Conservation (phyloP, 805 yeast species). For the Kodamaea kaohsiungensis region DNA sequence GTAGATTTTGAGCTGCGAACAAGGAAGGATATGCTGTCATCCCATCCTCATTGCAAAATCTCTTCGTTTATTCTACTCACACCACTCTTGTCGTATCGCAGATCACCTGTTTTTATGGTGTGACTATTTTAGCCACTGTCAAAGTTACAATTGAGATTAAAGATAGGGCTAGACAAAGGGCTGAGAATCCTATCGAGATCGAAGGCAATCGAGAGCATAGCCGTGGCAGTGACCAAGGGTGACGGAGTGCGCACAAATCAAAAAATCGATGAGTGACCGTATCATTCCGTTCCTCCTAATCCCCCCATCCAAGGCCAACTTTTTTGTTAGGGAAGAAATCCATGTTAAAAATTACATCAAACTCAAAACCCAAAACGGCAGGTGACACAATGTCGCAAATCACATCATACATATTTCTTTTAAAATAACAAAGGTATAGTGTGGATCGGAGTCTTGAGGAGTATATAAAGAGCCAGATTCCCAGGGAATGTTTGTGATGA, state of each 20-base stretch:
- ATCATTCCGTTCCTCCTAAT: not conserved
- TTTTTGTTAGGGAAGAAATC: not conserved
- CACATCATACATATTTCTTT: constrained; percentile 3
- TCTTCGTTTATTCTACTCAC: not conserved
- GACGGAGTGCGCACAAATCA: not conserved
- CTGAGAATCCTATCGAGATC: not conserved
- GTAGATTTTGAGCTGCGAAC: not conserved
- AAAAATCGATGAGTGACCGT: not conserved
- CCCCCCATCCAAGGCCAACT: not conserved
- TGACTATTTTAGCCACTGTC: not conserved
- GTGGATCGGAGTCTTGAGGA: not conserved
- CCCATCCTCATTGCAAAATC: not conserved
- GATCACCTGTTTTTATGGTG: not conserved
- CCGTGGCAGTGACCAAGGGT: not conserved
- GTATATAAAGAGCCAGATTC: constrained; percentile 3
- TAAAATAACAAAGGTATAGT: not conserved
- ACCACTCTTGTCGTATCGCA: not conserved
- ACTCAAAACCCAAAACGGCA: constrained; percentile 1
- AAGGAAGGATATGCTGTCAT: not conserved
- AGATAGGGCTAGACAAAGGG: not conserved
- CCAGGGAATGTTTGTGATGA: not conserved
- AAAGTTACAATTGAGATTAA: not conserved
- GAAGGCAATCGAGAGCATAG: not conserved
- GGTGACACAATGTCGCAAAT: constrained; percentile 5
- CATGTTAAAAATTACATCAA: not conserved